Conservation (phyloP, 257 asterid species). For the Petrea volubilis region DNA sequence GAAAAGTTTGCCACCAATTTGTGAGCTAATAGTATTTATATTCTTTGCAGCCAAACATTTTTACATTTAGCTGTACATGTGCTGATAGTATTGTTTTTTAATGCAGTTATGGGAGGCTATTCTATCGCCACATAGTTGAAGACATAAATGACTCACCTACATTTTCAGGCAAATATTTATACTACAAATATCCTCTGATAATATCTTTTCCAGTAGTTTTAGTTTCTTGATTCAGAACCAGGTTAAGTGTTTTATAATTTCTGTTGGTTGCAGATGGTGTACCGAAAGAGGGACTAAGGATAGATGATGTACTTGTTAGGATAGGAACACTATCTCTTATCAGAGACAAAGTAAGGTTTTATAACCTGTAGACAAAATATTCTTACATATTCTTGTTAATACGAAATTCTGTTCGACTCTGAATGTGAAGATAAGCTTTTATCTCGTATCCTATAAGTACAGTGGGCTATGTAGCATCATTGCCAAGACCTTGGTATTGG, state of each 20-base stretch:
- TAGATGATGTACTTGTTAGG: constrained; percentile 86
- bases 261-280: constrained; percentile 80
- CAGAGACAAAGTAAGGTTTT: constrained; percentile 75
- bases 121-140: constrained; percentile 75
- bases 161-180: constrained; percentile 65
- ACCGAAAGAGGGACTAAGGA: constrained; percentile 93
- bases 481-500: constrained; percentile 12
- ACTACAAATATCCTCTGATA: constrained; percentile 10
- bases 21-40: constrained; percentile 5
- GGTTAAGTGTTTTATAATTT: constrained; percentile 18
- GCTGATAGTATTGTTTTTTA: constrained; percentile 20
- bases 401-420: constrained; percentile 8
- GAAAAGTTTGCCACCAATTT: neutral
- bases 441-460: neutral
- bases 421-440: neutral
- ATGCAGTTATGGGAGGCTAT: constrained; percentile 76
- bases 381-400: constrained; percentile 1
- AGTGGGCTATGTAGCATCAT: neutral
- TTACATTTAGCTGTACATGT: neutral
- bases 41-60: constrained; percentile 5
- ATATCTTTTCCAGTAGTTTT: constrained; percentile 12
- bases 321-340: constrained; percentile 67
- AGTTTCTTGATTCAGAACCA: constrained; percentile 24
- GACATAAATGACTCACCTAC: constrained; percentile 68
- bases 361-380: neutral